phyloP scores from a whole-genome alignment of 78 protist species.

The Tieghemostelium lacteum region DNA sequence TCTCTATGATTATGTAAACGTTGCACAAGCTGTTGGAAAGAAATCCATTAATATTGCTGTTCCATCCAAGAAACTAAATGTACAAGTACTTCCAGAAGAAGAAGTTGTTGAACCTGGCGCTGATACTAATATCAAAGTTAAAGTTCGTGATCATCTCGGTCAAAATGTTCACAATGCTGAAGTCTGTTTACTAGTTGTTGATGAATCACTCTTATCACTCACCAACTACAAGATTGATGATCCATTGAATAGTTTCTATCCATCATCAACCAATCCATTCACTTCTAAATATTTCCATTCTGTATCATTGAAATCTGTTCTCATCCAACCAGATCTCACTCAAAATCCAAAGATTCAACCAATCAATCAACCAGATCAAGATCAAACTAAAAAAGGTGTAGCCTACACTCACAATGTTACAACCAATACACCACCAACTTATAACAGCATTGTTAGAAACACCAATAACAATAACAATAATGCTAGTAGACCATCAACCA shows the following conservation, averaged over 20 bases:
- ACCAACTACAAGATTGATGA: slow-evolving; percentile 35
- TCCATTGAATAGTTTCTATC: slow-evolving; percentile 56
- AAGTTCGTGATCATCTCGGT: slow-evolving; percentile 34
- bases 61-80: slow-evolving; percentile 8
- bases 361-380: not conserved
- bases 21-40: not conserved
- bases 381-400: no score
- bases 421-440: not conserved
- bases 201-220: slow-evolving; percentile 56
- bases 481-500: not conserved
- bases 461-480: not conserved
- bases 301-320: not conserved
- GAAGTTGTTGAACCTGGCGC: slow-evolving; percentile 74
- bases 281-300: slow-evolving; percentile 2
- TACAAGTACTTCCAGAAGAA: slow-evolving; percentile 54
- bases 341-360: not conserved
- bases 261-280: slow-evolving; percentile 32
- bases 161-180: slow-evolving; percentile 47
- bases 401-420: not conserved
- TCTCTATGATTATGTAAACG: not conserved
- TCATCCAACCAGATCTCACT: slow-evolving; percentile 33
- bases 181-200: slow-evolving; percentile 69
- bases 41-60: not conserved
- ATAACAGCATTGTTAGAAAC: not conserved
- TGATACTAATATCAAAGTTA: slow-evolving; percentile 53